Base-by-base conservation (phyloP, 192 early-diverging fungal genomes). In the Globomyces pollinis-pini region DNA sequence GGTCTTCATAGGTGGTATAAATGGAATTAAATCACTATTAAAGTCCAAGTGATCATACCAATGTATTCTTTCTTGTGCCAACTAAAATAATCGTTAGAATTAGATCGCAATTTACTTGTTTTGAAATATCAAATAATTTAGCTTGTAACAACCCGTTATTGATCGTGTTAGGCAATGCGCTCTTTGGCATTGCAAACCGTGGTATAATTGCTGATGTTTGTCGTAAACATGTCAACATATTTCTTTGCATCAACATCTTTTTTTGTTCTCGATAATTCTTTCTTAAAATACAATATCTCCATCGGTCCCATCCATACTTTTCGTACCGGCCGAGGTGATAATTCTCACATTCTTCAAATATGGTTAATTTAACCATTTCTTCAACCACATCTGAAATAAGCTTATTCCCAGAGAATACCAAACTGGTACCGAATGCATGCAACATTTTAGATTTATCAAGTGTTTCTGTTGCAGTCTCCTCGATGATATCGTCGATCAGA, bases 21-120 rank as follows among this genome's bases (percentile, higher is more conserved):
- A 31, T 9, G 52, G 52, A 7, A 55, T 24, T 8, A 55, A 7
- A 39, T 55, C 52, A 38, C 18, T 55, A 9, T 55, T 31, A 6
- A 55, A 39, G 7, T 38, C 23, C 1, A 55, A 38, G 9, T 18
- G 52, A 6, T 55, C 52, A 39, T 55, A 55, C 52, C 52, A 55
- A 34, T 24, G 29, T 4, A 31, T 31, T 55, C 52, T 31, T 34
- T 55, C 23, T 18, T 34, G 21, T 36, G 21, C 52, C 52, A 55
- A 32, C 38, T 55, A 36, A 3, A 2, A 47, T 47, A 5, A 47
- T n/a, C n/a, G n/a, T n/a, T n/a, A n/a, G n/a, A n/a, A n/a, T n/a
- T n/a, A n/a, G n/a, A 47, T 47, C 3, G 3, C 2, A 20, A 26
- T 15, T 24, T 47, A 47, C 44, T 47, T 47, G 23, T 26, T 47